Evolutionary conservation across 208 protist genomes (phyloP).

Genomic region (Entamoeba histolytica): DNA sequence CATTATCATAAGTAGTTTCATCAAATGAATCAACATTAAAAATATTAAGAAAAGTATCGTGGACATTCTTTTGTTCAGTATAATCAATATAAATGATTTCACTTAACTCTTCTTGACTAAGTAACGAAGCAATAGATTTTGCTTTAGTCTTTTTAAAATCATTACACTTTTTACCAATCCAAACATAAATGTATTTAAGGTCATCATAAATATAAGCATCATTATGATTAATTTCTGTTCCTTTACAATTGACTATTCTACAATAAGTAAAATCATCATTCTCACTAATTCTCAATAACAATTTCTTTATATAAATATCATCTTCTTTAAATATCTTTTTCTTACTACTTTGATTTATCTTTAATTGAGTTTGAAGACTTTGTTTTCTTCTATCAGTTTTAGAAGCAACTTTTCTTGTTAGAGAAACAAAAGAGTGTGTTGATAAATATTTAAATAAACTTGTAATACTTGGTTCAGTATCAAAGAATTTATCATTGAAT

Average conservation of each 20-base stretch:
- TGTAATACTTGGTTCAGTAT: background rate
- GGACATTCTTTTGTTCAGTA: background rate
- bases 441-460: background rate
- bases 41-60: background rate
- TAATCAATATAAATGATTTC: background rate
- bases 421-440: background rate
- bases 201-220: background rate
- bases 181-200: background rate
- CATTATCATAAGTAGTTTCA: background rate
- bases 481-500: background rate
- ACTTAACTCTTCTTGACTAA: background rate
- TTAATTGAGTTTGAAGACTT: background rate
- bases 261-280: background rate
- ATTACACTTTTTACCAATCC: background rate
- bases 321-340: background rate
- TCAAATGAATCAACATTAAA: background rate
- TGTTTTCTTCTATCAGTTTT: background rate
- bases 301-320: background rate
- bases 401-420: background rate
- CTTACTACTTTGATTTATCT: background rate
- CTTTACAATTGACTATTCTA: background rate
- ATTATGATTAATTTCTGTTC: background rate
- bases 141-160: background rate
- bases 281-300: background rate
- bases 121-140: background rate